These are phyloP conservation scores for Umbelopsis sp. DNA, from an alignment of 371 early-diverging fungal genomes.

Conservation along the genomic window DNA sequence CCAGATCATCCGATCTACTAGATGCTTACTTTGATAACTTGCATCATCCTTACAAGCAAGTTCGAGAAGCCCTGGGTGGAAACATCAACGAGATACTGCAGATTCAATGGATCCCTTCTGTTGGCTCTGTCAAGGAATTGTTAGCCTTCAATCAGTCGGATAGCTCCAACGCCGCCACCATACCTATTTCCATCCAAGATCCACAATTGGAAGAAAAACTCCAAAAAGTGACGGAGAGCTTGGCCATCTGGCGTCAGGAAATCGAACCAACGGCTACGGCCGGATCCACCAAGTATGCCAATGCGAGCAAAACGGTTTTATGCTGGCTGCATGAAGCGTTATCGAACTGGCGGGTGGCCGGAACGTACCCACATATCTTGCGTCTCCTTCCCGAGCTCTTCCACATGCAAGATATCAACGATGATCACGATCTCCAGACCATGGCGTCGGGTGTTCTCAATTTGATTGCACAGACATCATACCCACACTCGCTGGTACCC, in stretches of 20 bases:
- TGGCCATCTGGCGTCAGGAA: slow-evolving; percentile 50
- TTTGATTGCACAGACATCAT: slow-evolving; percentile 56
- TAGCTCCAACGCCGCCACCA: slow-evolving; percentile 27
- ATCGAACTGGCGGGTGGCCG: slow-evolving; percentile 51
- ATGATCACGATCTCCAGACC: slow-evolving; percentile 74
- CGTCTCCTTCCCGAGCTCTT: slow-evolving; percentile 64
- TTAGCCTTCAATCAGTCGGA: slow-evolving; percentile 21
- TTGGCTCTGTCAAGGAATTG: slow-evolving; percentile 45
- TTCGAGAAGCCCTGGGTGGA: slow-evolving; percentile 78
- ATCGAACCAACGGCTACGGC: slow-evolving; percentile 35
- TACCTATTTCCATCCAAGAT: slow-evolving; percentile 12
- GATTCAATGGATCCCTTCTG: slow-evolving; percentile 67
- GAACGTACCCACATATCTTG: slow-evolving; percentile 57
- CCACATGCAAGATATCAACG: slow-evolving; percentile 75
- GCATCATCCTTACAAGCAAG: slow-evolving; percentile 87
- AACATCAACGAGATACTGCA: slow-evolving; percentile 71
- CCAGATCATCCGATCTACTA: slow-evolving; percentile 48
- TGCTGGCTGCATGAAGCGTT: slow-evolving; percentile 69
- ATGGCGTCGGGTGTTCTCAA: slow-evolving; percentile 58
- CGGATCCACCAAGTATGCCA: slow-evolving; percentile 63
- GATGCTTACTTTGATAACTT: slow-evolving; percentile 60
- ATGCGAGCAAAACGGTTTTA: slow-evolving; percentile 75
- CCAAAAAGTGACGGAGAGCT: slow-evolving; percentile 25
- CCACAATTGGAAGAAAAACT: slow-evolving; percentile 31
- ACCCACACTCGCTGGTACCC: slow-evolving; percentile 60